Base-by-base conservation (phyloP, 441 rosid genomes). In the Jatropha multifida region DNA sequence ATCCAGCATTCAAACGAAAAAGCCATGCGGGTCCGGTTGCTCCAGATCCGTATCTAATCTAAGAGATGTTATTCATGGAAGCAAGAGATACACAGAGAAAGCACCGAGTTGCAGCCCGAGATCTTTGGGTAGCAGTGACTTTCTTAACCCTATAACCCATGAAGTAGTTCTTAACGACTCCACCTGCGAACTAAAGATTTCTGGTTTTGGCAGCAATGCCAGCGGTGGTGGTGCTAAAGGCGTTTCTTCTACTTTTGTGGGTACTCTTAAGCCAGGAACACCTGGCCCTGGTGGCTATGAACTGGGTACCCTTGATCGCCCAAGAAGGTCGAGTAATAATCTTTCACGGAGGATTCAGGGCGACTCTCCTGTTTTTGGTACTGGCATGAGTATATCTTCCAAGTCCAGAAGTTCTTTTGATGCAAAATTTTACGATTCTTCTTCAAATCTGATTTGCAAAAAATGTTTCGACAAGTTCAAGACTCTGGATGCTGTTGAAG, bases 401-500 rank as follows among this genome's bases (percentile, higher is more conserved):
- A 75, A 71, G 75, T 52, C 58, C 4, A 76, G 77, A 52, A 66
- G 68, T 3, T 73, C 76, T 2, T 15, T 52, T 77, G 85, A 72
- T 49, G 79, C 82, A 49, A 82, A 62, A 38, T 80, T 48, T 65
- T 56, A n/a, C 71, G 77, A 78, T 42, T 75, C 75, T 23, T 73
- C 83, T 23, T 73, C 84, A 56, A 70, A 42, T 56, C 54, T 82
- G 11, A 8, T 66, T 58, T 88, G 95, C 86, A 81, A 76, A 13
- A 89, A 78, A 76, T 90, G 95, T 71, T 77, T 76, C 4, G 77
- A 82, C 72, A 80, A 82, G 40, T 83, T 86, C 41, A 83, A 78
- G 79, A 84, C 81, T 56, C 74, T 83, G 71, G 87, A 85, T n/a
- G 87, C 84, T 8, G 83, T 81, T 59, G 92, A 88, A 78, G 80